Evolutionary conservation across 2,329 filamentous ascomycete genomes (phyloP).

Genomic region (Nigrograna mackinnonii): DNA sequence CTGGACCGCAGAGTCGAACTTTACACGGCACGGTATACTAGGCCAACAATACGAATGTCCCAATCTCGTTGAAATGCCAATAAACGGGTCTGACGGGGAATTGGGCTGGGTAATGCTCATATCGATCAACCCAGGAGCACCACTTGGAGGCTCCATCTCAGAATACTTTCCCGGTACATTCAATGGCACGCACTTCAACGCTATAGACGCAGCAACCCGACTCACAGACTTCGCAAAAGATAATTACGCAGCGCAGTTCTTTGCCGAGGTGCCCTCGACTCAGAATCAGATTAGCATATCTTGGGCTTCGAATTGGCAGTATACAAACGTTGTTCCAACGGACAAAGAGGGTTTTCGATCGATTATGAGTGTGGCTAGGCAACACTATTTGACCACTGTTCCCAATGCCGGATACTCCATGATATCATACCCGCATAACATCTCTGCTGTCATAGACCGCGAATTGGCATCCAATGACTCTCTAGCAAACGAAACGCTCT

Average conservation of each 20-base stretch:
- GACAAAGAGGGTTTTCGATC: conserved; percentile 59
- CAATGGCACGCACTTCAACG: conserved; percentile 65
- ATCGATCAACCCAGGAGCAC: conserved; percentile 62
- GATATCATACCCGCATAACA: conserved; percentile 54
- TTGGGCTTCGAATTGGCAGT: conserved; percentile 66
- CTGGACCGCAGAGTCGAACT: conserved; percentile 64
- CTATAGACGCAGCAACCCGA: conserved; percentile 47
- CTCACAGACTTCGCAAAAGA: conserved; percentile 56
- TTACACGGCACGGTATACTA: conserved; percentile 56
- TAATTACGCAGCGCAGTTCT: conserved; percentile 63
- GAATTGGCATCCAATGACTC: conserved; percentile 47
- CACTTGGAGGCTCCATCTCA: conserved; percentile 58
- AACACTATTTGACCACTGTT: conserved; percentile 56
- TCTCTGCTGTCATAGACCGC: conserved; percentile 51
- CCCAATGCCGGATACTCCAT: conserved; percentile 57
- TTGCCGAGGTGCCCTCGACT: conserved; percentile 45
- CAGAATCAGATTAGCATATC: conserved; percentile 53
- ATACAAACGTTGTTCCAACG: conserved; percentile 58
- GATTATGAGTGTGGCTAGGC: conserved; percentile 56
- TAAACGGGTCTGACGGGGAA: conserved; percentile 44
- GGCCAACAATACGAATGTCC: conserved; percentile 67
- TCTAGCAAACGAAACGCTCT: conserved; percentile 53
- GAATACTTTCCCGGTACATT: conserved; percentile 64
- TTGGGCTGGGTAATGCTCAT: conserved; percentile 52
- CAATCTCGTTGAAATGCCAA: conserved; percentile 61